Evolutionary conservation across 1,284 basidiomycete genomes (phyloP).

Genomic region (Sanghuangporus sanghuang): DNA sequence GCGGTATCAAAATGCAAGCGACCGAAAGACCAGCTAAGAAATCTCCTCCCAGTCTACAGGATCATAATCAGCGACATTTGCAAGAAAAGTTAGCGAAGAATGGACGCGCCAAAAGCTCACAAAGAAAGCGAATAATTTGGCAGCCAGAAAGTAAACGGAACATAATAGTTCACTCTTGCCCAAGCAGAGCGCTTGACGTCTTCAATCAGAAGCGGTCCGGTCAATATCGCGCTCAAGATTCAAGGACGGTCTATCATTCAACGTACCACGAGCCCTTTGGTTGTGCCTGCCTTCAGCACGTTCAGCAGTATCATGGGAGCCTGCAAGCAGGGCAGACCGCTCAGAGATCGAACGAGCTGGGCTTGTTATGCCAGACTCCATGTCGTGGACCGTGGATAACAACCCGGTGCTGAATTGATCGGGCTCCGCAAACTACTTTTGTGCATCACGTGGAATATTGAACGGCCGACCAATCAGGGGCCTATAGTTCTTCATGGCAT

Average conservation of each 20-base stretch:
- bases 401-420: background rate
- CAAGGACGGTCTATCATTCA: background rate
- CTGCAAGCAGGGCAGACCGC: slow-evolving; percentile 9
- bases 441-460: too few relatives aligned
- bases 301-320: slow-evolving; percentile 1
- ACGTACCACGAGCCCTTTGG: background rate
- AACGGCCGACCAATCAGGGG: too few relatives aligned
- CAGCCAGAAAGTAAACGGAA: slow-evolving; percentile 76
- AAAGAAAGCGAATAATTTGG: slow-evolving; percentile 72
- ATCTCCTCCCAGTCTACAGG: slow-evolving; percentile 59
- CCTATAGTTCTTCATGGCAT: too few relatives aligned
- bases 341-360: slow-evolving; percentile 7
- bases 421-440: too few relatives aligned
- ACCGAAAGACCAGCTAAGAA: slow-evolving; percentile 82
- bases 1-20: slow-evolving; percentile 87
- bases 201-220: background rate
- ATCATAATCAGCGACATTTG: background rate
- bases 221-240: background rate
- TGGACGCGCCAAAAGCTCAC: slow-evolving; percentile 36
- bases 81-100: background rate
- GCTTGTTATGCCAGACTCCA: slow-evolving; percentile 2
- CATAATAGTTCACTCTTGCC: slow-evolving; percentile 52
- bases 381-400: background rate
- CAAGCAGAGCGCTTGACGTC: slow-evolving; percentile 12
- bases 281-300: slow-evolving; percentile 1